A percentile compares a stretch with the other conserved stretches of the same genome.
These are phyloP conservation scores for Mycena maculata DNA, from an alignment of 768 basidiomycete species.

Conservation along the genomic window DNA sequence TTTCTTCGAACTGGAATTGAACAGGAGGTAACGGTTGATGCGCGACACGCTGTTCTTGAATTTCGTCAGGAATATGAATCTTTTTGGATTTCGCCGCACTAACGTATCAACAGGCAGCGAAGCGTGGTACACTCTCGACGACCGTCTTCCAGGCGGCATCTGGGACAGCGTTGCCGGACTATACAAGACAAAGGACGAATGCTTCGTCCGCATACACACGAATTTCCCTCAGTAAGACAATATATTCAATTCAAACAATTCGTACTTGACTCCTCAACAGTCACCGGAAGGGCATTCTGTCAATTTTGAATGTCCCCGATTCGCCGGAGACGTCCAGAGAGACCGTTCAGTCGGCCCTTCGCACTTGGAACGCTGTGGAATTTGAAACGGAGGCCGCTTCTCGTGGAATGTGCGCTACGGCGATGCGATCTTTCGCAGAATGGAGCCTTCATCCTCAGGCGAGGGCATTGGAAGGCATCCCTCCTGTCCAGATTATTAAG, in stretches of 20 bases:
- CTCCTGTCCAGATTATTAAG: constrained; percentile 57
- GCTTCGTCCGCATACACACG: constrained; percentile 68
- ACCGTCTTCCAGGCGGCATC: constrained; percentile 43
- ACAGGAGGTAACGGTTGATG: constrained; percentile 64
- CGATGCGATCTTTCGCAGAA: constrained; percentile 58
- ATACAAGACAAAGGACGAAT: constrained; percentile 62
- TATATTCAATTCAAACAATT: background rate
- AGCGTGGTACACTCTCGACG: constrained; percentile 60
- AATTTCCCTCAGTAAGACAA: constrained; percentile 69
- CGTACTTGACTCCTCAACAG: constrained; percentile 43
- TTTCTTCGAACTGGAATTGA: constrained; percentile 56
- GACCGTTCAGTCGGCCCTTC: constrained; percentile 52
- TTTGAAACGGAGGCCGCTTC: constrained; percentile 62
- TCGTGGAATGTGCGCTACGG: constrained; percentile 61
- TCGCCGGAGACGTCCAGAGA: constrained; percentile 44
- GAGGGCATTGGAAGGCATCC: constrained; percentile 48
- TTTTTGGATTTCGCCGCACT: background rate
- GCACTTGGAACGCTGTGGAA: constrained; percentile 54
- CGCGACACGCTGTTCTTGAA: constrained; percentile 65
- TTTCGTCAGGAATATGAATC: constrained; percentile 51
- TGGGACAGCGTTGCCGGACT: constrained; percentile 66
- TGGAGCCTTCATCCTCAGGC: constrained; percentile 66
- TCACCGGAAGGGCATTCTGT: constrained; percentile 62
- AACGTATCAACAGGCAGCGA: constrained; percentile 56
- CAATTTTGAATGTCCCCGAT: constrained; percentile 54